Evolutionary conservation across 2,329 filamentous ascomycete species (phyloP).

Genomic region (Trichophyton mentagrophytes): DNA sequence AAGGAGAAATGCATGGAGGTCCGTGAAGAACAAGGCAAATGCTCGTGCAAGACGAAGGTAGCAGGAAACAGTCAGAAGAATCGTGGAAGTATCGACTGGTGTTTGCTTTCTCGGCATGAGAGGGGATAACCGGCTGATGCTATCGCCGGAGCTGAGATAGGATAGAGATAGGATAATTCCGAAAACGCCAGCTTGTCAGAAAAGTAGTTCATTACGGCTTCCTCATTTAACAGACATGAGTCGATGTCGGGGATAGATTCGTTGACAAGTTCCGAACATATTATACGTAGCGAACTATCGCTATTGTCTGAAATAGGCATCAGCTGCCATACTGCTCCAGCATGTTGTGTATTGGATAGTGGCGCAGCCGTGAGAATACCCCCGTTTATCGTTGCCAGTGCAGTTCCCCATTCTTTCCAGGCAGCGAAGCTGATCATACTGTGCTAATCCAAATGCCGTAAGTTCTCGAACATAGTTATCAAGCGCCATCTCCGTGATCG

Average conservation of each 20-base stretch:
- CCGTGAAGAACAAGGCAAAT: not conserved
- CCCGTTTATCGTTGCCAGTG: not conserved
- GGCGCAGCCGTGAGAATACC: not conserved
- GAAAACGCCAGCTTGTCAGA: not conserved
- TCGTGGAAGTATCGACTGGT: not conserved
- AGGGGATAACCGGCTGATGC: not conserved
- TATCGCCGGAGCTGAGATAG: not conserved
- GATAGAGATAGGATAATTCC: too few species aligned
- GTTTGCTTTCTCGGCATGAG: not conserved
- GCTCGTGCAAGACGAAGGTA: not conserved
- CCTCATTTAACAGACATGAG: not conserved
- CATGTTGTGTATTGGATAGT: not conserved
- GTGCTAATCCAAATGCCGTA: not conserved
- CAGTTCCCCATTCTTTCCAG: not conserved
- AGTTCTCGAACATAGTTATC: not conserved
- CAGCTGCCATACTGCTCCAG: not conserved
- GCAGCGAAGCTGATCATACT: not conserved
- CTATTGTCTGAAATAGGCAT: not conserved
- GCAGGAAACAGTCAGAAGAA: not conserved
- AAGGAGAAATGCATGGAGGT: not conserved
- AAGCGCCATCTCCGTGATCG: not conserved
- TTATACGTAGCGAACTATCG: not conserved
- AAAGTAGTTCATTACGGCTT: not conserved
- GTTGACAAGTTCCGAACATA: not conserved
- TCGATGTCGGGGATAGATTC: not conserved